Conservation (phyloP, 306 rosid species). For the Gynostemma pentaphyllum region DNA sequence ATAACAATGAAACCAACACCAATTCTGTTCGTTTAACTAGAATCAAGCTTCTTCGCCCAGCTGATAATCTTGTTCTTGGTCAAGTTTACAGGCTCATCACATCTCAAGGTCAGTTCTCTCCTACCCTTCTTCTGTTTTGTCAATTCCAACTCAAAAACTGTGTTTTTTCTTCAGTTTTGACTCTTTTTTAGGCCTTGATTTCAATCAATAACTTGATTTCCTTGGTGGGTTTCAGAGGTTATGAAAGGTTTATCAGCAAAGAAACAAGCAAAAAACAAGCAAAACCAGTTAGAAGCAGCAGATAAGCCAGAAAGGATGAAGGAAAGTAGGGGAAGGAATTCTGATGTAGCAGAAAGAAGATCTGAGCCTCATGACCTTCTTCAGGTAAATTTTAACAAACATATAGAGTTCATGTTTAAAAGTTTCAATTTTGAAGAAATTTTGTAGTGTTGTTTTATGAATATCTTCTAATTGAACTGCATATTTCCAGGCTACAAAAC, state of each 20-base stretch:
- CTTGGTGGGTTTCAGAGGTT: conserved; percentile 7
- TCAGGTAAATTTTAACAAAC: conserved; percentile 11
- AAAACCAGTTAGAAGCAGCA: conserved; percentile 9
- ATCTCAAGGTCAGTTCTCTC: conserved; percentile 50
- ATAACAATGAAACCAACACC: not conserved
- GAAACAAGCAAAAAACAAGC: conserved; percentile 15
- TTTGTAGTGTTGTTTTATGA: not conserved
- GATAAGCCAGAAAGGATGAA: conserved; percentile 4
- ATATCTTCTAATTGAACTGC: not conserved
- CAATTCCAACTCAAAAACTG: not conserved
- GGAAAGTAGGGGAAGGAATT: not conserved
- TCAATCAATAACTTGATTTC: conserved; percentile 1
- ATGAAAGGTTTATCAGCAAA: conserved; percentile 15
- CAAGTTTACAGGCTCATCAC: conserved; percentile 88
- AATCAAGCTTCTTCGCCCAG: conserved; percentile 88
- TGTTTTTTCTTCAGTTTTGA: not conserved
- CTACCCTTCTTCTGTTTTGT: conserved; percentile 8
- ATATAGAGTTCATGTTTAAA: too few relatives aligned
- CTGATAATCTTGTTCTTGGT: conserved; percentile 83
- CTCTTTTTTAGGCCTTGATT: not conserved
- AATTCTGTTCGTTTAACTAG: conserved; percentile 70
- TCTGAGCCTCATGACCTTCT: not conserved
- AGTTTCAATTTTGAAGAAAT: not conserved
- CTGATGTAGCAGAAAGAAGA: conserved; percentile 13
- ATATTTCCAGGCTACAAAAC: conserved; percentile 7